Conservation (phyloP, 116 monocot genomes). For the Trichopus zeylanicus region DNA sequence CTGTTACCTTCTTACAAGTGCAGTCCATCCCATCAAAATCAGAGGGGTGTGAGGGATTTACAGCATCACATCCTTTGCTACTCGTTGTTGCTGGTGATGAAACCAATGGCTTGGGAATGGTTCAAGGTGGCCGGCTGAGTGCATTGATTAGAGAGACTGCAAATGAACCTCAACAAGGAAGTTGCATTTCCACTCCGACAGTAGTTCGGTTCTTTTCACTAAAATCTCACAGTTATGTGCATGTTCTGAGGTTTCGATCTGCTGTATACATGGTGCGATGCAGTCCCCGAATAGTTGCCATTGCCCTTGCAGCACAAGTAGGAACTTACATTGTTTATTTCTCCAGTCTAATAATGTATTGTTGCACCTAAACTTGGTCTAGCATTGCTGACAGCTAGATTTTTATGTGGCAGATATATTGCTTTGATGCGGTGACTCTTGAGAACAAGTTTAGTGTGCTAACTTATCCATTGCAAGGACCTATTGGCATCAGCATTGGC, state of each 20-base stretch:
- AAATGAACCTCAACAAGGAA: constrained; percentile 41
- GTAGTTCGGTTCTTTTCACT: constrained; percentile 94
- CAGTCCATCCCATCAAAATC: constrained; percentile 59
- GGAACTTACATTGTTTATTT: constrained; percentile 2
- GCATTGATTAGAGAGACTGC: constrained; percentile 59
- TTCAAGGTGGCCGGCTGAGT: constrained; percentile 83
- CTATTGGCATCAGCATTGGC: constrained; percentile 64
- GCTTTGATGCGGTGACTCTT: constrained; percentile 92
- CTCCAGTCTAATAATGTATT: background rate
- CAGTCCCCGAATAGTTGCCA: constrained; percentile 90
- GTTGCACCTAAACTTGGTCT: background rate
- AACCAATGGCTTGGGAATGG: constrained; percentile 69
- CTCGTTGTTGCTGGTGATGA: constrained; percentile 91
- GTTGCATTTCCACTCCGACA: constrained; percentile 57
- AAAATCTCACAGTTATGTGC: constrained; percentile 77
- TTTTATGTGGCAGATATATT: constrained; percentile 67
- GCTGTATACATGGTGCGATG: constrained; percentile 90
- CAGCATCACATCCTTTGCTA: constrained; percentile 78
- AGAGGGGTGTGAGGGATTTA: constrained; percentile 62
- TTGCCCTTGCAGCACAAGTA: constrained; percentile 94
- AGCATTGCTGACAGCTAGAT: constrained; percentile 1
- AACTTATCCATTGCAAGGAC: constrained; percentile 89
- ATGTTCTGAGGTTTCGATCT: constrained; percentile 88
- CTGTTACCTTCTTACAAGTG: constrained; percentile 94
- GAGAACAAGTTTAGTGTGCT: constrained; percentile 95